Base-by-base conservation (phyloP, 2,329 filamentous ascomycete genomes). In the Trichoderma sp. region DNA sequence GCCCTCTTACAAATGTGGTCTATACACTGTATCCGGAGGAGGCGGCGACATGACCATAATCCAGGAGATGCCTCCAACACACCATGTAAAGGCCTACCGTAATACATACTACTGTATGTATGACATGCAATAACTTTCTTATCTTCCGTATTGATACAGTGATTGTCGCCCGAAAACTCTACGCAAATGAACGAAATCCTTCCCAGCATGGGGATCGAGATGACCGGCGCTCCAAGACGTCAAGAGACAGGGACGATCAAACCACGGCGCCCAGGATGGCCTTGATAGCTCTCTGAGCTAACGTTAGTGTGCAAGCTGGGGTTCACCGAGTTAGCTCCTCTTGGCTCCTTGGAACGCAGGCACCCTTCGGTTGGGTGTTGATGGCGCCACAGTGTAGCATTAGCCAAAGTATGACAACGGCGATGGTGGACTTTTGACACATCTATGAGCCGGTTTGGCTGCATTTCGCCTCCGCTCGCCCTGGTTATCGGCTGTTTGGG, bases 231-330 rank as follows among this genome's bases (percentile, higher is more conserved):
- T 65, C 60, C 31, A 73, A 35, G 60, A 73, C 69, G 69, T 73
- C 69, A 73, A 73, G 33, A 35, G 69, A 65, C 60, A 73, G 41
- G 60, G 69, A 64, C 59, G 59, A 65, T 73, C 69, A 65, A 64
- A 64, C 59, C 29, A n/a, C 59, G 33, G 38, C 38, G 69, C 29
- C 59, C 27, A 62, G 68, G 68, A 50, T 72, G 59, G 59, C 69
- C 67, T 45, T 71, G 67, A 71, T 62, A 62, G 67, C 53, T 71
- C 56, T 62, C 18, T 7, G 27, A 24, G 35, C 67, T 62, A 71
- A 71, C 67, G 56, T 71, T 71, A 71, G 67, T 60, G 67, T 60
- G 67, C 18, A 71, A 71, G 35, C 67, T 62, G 67, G 67, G 67
- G 53, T 71, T 71, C 53, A 60, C 27, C 59, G 67, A 56, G 18